Conservation (phyloP, 164 flowering plant genomes). For the Magnolia sinica region DNA sequence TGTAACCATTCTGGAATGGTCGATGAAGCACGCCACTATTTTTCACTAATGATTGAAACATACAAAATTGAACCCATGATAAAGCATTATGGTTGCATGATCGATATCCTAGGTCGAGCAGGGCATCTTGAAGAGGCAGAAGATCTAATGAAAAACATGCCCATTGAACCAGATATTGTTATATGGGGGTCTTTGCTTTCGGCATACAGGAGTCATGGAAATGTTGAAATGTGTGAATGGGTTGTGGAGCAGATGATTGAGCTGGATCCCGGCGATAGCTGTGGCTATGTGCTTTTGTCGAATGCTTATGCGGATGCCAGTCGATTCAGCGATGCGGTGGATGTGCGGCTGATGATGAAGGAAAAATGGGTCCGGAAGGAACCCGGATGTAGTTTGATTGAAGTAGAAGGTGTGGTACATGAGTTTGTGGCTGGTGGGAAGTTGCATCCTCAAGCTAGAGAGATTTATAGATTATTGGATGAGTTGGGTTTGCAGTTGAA, state of each 20-base stretch:
- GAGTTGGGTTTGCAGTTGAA: constrained; percentile 19
- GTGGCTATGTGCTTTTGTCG: constrained; percentile 54
- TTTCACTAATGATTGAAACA: constrained; percentile 41
- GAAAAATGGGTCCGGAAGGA: constrained; percentile 36
- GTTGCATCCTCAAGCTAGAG: constrained; percentile 38
- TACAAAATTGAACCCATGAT: constrained; percentile 51
- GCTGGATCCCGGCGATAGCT: constrained; percentile 41
- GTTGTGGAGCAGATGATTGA: constrained; percentile 39
- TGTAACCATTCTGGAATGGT: constrained; percentile 64
- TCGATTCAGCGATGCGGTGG: constrained; percentile 43
- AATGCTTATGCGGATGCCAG: constrained; percentile 48
- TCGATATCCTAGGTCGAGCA: constrained; percentile 57
- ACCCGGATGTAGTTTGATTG: constrained; percentile 70
- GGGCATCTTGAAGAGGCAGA: constrained; percentile 62
- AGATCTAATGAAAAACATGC: constrained; percentile 52
- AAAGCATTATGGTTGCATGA: constrained; percentile 70
- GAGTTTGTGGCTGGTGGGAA: constrained; percentile 63
- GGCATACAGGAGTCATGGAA: constrained; percentile 47
- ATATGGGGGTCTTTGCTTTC: constrained; percentile 70
- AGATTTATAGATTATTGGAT: constrained; percentile 40
- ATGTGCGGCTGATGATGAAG: constrained; percentile 51
- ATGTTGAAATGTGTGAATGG: constrained; percentile 45
- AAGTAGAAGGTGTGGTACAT: constrained; percentile 59
- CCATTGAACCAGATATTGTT: constrained; percentile 46
- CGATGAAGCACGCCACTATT: constrained; percentile 43